Conservation (phyloP, 2,329 filamentous ascomycete species). For the Fusarium sp. region DNA sequence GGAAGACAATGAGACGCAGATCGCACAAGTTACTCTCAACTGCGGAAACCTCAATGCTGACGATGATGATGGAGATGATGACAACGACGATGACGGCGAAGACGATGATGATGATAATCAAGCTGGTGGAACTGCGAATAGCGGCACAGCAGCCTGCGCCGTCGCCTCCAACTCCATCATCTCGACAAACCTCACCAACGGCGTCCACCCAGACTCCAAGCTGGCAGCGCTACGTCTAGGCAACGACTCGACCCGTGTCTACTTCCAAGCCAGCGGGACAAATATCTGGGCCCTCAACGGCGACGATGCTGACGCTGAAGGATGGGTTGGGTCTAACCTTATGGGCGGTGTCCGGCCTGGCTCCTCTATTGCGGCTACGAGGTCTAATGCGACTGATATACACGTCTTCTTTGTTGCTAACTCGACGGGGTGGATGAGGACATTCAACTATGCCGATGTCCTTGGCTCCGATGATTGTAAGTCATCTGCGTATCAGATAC, state of each 20-base stretch:
- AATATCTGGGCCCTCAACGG: constrained; percentile 26
- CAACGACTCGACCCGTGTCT: constrained; percentile 24
- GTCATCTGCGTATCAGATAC: background rate
- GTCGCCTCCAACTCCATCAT: constrained; percentile 33
- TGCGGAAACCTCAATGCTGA: constrained; percentile 21
- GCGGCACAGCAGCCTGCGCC: constrained; percentile 8
- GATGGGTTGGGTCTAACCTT: constrained; percentile 16
- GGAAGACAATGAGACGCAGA: constrained; percentile 15
- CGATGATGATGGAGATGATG: background rate
- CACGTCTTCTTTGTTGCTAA: constrained; percentile 32
- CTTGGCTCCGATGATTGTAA: constrained; percentile 4
- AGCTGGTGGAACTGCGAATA: background rate
- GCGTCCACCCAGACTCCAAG: constrained; percentile 27
- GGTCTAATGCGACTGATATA: constrained; percentile 10
- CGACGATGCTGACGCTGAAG: constrained; percentile 2
- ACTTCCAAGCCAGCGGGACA: constrained; percentile 27
- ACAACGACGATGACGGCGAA: constrained; percentile 3
- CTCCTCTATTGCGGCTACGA: constrained; percentile 20
- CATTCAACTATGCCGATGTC: constrained; percentile 19
- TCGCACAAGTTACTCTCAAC: constrained; percentile 25
- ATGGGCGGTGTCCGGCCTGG: constrained; percentile 8
- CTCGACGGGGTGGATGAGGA: constrained; percentile 8
- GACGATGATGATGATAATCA: background rate
- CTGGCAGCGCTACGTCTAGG: constrained; percentile 27
- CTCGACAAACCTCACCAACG: constrained; percentile 17